Conservation (phyloP, 495 filamentous ascomycete genomes). For the Neurospora sp. region DNA sequence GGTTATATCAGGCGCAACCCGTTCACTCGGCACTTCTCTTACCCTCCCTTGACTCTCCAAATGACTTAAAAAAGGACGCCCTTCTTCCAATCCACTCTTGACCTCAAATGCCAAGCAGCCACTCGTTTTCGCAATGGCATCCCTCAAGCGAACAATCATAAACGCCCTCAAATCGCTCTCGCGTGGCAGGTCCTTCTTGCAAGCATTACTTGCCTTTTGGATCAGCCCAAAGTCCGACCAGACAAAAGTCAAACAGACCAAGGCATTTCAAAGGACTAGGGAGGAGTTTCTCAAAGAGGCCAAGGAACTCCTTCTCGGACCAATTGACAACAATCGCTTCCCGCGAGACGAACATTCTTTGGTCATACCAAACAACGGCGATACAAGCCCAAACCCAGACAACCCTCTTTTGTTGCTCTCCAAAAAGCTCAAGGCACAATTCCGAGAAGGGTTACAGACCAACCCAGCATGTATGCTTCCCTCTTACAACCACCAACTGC, state of each 20-base stretch:
- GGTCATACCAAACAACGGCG: neutral
- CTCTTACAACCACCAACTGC: conserved; percentile 62
- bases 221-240: conserved; percentile 25
- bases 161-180: conserved; percentile 39
- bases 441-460: conserved; percentile 33
- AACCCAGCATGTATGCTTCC: conserved; percentile 47
- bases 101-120: conserved; percentile 32
- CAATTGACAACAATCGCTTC: conserved; percentile 14
- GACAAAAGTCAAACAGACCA: neutral
- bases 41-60: neutral
- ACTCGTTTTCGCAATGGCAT: conserved; percentile 37
- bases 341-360: neutral
- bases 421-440: conserved; percentile 35
- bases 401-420: conserved; percentile 31
- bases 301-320: conserved; percentile 28
- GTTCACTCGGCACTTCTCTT: neutral
- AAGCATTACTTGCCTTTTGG: conserved; percentile 42
- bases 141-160: conserved; percentile 31
- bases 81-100: conserved; percentile 2
- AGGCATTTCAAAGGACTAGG: neutral
- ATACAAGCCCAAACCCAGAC: neutral
- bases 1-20: neutral
- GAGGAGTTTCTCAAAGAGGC: conserved; percentile 25
- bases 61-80: conserved; percentile 17
- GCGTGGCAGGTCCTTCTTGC: conserved; percentile 41